Base-by-base conservation (phyloP, 176 grass and related monocot genomes). In the Microstegium vimineum region DNA sequence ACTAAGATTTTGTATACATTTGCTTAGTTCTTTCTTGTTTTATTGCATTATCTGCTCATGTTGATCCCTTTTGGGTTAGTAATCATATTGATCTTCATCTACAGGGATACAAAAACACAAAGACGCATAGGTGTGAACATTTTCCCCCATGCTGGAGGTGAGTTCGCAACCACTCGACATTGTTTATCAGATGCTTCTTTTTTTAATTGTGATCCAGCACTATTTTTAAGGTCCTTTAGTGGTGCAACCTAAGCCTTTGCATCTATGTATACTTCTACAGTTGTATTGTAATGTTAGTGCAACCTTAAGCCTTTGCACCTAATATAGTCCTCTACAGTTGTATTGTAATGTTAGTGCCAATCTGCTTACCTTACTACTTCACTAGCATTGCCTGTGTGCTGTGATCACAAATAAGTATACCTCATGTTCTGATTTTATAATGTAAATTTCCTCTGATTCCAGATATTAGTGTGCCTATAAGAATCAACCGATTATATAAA, bases 1-100 rank as follows among this genome's bases (percentile, higher is more conserved):
- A 35, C 63, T 35, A 66, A 4, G 32, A 34, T 20, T 32, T 34
- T 66, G 7, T 34, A 65, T 33, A 20, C 15, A 66, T 66, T 27
- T 33, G 15, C 45, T 47, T 47, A 47, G 45, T 34, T 7, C 16
- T 35, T 20, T 66, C 18, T 68, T 37, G 65, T 68, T 38, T 37
- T 37, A 68, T 68, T 11, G 33, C 18, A 38, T n/a, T n/a, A 68
- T n/a, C 65, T 37, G 0, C 33, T 37, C 34, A n/a, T 67, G 17
- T 68, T 68, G 65, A 68, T 5, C 34, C 65, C 18, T 68, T 71
- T 71, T 14, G 67, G 68, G 37, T 71, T 71, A 43, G 68, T 71
- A 71, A 37, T 71, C 22, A 70, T 69, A 23, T 27, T 70, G 67
- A 25, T 70, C 0, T 70, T 42, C 22, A 15, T 37, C 5, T 23